Evolutionary conservation across 306 rosid species (phyloP).

Genomic region (Castanea sativa): DNA sequence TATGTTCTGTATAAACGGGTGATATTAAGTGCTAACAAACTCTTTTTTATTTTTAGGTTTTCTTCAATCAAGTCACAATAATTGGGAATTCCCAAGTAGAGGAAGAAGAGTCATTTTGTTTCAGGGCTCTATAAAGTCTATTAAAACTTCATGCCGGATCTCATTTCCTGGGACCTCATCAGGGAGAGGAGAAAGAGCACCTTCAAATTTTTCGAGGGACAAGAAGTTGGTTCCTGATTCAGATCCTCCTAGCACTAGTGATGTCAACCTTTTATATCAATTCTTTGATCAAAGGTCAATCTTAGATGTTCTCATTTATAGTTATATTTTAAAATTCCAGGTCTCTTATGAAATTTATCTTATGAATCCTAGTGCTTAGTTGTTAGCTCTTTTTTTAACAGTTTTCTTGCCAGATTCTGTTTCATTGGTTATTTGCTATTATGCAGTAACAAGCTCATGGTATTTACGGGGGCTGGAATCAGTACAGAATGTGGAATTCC

Average conservation of each 20-base stretch:
- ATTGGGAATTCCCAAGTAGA: slow-evolving; percentile 31
- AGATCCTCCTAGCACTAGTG: slow-evolving; percentile 78
- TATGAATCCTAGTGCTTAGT: background rate
- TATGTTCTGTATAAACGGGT: background rate
- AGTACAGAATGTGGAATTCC: slow-evolving; percentile 97
- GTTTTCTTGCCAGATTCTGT: slow-evolving; percentile 18
- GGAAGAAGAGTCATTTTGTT: slow-evolving; percentile 38
- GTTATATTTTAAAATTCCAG: background rate
- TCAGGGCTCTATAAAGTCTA: slow-evolving; percentile 34
- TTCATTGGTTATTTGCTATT: slow-evolving; percentile 13
- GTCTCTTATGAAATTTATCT: background rate
- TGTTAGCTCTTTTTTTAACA: slow-evolving; percentile 1
- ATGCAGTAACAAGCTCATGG: slow-evolving; percentile 66
- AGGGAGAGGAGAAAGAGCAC: slow-evolving; percentile 24
- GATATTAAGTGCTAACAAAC: background rate
- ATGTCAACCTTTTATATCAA: slow-evolving; percentile 57
- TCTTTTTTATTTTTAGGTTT: slow-evolving; percentile 28
- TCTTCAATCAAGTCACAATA: slow-evolving; percentile 28
- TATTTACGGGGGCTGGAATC: slow-evolving; percentile 88
- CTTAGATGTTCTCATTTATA: background rate
- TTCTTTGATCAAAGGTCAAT: slow-evolving; percentile 67
- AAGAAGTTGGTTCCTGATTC: slow-evolving; percentile 74
- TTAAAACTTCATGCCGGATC: slow-evolving; percentile 51
- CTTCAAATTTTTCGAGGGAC: slow-evolving; percentile 36
- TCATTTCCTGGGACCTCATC: slow-evolving; percentile 49